These are phyloP conservation scores for Hortaea werneckii DNA, from an alignment of 2,329 filamentous ascomycete genomes.

Conservation along the genomic window DNA sequence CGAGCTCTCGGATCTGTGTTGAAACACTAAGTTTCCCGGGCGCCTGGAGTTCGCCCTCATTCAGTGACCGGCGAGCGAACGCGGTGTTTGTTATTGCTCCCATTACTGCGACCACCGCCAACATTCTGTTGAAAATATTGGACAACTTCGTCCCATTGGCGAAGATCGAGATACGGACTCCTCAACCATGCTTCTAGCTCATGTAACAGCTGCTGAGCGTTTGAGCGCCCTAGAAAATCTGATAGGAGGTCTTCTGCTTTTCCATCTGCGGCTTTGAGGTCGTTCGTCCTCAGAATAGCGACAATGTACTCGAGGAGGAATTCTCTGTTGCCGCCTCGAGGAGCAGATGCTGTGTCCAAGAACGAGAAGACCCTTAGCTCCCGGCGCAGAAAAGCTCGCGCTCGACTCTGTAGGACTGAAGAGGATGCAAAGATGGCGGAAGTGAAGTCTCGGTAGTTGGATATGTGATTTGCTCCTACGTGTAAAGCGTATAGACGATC, in stretches of 20 bases:
- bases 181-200: conserved; percentile 74
- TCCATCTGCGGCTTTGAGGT: conserved; percentile 67
- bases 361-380: conserved; percentile 79
- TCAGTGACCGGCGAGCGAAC: no score
- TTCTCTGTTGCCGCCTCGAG: conserved; percentile 37
- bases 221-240: conserved; percentile 66
- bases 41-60: no score
- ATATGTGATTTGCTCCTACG: conserved; percentile 70
- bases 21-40: no score
- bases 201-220: conserved; percentile 69
- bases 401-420: conserved; percentile 61
- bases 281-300: conserved; percentile 70
- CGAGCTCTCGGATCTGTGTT: no score
- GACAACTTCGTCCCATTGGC: conserved; percentile 70
- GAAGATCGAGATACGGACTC: conserved; percentile 62
- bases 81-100: neutral
- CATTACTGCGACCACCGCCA: no score
- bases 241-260: conserved; percentile 69
- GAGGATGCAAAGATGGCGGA: conserved; percentile 56
- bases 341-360: conserved; percentile 35
- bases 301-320: conserved; percentile 81
- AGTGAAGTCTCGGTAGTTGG: conserved; percentile 63
- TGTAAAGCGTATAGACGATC: conserved; percentile 66
- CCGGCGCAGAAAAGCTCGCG: conserved; percentile 69
- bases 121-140: conserved; percentile 52